Evolutionary conservation across 129 eudicot genomes (phyloP), one percentile per base, ranked within the genome.

Genomic region (Apium graveolens): DNA sequence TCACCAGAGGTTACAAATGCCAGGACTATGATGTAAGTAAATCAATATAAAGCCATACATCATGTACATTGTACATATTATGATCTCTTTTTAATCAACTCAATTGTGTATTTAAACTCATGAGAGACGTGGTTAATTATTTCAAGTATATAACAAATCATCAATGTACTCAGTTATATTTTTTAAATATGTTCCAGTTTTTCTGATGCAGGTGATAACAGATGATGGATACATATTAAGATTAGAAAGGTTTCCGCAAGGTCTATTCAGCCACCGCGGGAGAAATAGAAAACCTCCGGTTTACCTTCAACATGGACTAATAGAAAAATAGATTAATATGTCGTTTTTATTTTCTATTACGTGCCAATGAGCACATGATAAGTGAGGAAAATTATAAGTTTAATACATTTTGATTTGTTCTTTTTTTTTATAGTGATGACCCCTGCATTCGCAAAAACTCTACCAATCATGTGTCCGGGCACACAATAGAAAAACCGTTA

Each of bases 11-110:
- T 29, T 65, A 65, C 71, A 29, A 12, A 10, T 65, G 71, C 5
- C 39, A 65, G 71, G 71, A 65, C 71, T 65, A 65, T 65, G 71
- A 65, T 65, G 71, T 65, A 29, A 65, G 71, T 65, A 29, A 1
- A 27, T 27, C 39, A 63, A 11, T 11, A 63, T 12, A n/a, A 0
- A 24, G 31, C 12, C 32, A 57, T 14, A 57, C 32, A 57, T 49
- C 20, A 12, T n/a, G n/a, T n/a, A n/a, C n/a, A n/a, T n/a, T 11
- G 27, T 27, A 24, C 31, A 57, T 21, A 21, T 57, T 6, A 0
- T 42, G n/a, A 49, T 18, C 18, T 49, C 60, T 49, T 3, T 49
- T 49, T 49, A 49, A 42, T 42, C 45, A 42, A 9, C n/a, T n/a
- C n/a, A n/a, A n/a, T n/a, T n/a, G n/a, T n/a, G n/a, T n/a, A n/a